Conservation (phyloP, 192 early-diverging fungal species). For the Phlyctochytrium arcticum region DNA sequence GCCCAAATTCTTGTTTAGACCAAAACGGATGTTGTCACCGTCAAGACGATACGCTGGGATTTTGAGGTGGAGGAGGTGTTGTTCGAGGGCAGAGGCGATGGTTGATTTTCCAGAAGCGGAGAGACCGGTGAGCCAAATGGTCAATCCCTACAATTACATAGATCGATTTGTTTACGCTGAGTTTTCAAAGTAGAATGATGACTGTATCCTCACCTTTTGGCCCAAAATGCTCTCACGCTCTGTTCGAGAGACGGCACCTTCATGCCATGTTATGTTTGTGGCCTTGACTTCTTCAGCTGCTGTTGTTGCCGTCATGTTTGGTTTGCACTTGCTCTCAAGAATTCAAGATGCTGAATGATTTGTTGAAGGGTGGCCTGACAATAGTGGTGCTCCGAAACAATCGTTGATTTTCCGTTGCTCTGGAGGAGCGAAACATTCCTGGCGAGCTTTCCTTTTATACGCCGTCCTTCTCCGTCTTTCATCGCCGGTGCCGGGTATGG, state of each 20-base stretch:
- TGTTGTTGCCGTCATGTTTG: background rate
- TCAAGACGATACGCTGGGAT: constrained; percentile 86
- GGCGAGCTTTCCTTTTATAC: too few species aligned
- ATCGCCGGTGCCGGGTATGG: too few species aligned
- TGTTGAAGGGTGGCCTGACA: too few species aligned
- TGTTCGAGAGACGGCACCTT: constrained; percentile 64
- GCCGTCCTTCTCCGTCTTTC: too few species aligned
- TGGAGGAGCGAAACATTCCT: too few species aligned
- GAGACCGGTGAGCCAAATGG: constrained; percentile 92
- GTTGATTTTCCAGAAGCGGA: constrained; percentile 95
- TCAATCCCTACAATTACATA: constrained; percentile 64
- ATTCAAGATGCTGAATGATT: too few species aligned
- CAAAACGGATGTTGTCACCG: constrained; percentile 97
- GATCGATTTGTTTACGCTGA: too few species aligned
- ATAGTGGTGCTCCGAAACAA: too few species aligned
- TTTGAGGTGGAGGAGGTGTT: constrained; percentile 71
- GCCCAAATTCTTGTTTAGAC: constrained; percentile 90
- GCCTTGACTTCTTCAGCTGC: constrained; percentile 32
- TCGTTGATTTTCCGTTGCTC: too few species aligned
- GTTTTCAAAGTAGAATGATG: too few species aligned
- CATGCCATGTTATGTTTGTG: constrained; percentile 91
- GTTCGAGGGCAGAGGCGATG: constrained; percentile 84
- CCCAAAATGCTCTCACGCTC: constrained; percentile 69
- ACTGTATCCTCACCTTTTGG: constrained; percentile 56
- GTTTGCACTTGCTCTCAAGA: too few species aligned